phyloP scores from a whole-genome alignment of 179 eudicot species.

The Beta lomatogona region DNA sequence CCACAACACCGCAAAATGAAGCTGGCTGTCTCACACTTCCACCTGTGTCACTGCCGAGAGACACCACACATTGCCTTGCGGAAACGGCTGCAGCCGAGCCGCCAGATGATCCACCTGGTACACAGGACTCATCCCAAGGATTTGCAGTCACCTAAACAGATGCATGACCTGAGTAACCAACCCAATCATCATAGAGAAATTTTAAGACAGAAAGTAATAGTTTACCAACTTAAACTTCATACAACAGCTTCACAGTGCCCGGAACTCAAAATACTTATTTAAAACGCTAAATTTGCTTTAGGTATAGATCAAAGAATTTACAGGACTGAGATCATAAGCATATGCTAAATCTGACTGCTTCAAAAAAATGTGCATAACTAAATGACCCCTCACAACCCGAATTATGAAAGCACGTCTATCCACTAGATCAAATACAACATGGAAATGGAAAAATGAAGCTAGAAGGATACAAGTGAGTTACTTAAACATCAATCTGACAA shows the following conservation, averaged over 20 bases:
- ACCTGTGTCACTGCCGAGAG: conserved; percentile 97
- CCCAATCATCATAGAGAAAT: conserved; percentile 43
- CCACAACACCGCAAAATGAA: conserved; percentile 98
- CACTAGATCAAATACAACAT: not conserved
- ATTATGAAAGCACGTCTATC: not conserved
- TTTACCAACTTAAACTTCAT: conserved; percentile 10
- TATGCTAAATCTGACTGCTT: not conserved
- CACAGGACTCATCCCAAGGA: conserved; percentile 95
- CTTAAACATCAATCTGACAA: not conserved
- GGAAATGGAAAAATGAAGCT: not conserved
- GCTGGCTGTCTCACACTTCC: conserved; percentile 99
- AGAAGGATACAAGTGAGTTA: not conserved
- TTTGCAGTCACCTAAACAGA: conserved; percentile 95
- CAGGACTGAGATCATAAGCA: not conserved
- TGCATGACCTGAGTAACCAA: conserved; percentile 75
- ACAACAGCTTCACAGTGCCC: not conserved
- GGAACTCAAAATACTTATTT: not conserved
- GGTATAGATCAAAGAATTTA: not conserved
- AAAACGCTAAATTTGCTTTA: not conserved
- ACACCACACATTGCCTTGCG: conserved; percentile 93
- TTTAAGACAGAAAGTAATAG: conserved; percentile 15
- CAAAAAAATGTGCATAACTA: not conserved
- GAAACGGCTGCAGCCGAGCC: conserved; percentile 99
- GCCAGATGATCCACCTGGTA: conserved; percentile 99
- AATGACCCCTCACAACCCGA: not conserved